Conservation (phyloP, 202 grass and related monocot genomes). For the Carex sylvatica region DNA sequence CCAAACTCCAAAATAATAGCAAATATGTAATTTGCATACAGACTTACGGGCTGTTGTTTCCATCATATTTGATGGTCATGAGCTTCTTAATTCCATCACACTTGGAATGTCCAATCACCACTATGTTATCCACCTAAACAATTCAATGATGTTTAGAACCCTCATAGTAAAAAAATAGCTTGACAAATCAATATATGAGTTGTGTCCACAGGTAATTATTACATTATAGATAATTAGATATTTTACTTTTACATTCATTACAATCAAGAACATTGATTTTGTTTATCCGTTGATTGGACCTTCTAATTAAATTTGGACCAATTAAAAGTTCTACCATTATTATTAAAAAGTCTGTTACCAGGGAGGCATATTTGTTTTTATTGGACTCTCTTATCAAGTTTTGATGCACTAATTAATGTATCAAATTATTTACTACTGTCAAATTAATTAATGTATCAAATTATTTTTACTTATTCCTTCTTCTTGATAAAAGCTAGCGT, state of each 20-base stretch:
- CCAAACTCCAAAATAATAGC: too few relatives aligned
- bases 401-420: too few relatives aligned
- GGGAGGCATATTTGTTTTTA: too few relatives aligned
- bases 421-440: too few relatives aligned
- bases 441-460: too few relatives aligned
- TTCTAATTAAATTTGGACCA: too few relatives aligned
- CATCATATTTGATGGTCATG: constrained; percentile 52
- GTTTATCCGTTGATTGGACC: too few relatives aligned
- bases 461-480: neutral
- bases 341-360: too few relatives aligned
- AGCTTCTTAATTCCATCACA: constrained; percentile 85
- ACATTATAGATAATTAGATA: neutral
- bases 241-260: neutral
- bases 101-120: constrained; percentile 79
- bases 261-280: too few relatives aligned
- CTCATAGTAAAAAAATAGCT: neutral
- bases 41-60: neutral
- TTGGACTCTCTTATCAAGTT: neutral
- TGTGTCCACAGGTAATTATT: too few relatives aligned
- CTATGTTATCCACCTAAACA: constrained; percentile 57
- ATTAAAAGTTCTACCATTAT: too few relatives aligned
- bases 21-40: too few relatives aligned
- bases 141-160: neutral
- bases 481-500: neutral
- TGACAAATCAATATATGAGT: neutral